These are phyloP conservation scores for Brassica incana DNA, from an alignment of 345 rosid species.

Conservation along the genomic window DNA sequence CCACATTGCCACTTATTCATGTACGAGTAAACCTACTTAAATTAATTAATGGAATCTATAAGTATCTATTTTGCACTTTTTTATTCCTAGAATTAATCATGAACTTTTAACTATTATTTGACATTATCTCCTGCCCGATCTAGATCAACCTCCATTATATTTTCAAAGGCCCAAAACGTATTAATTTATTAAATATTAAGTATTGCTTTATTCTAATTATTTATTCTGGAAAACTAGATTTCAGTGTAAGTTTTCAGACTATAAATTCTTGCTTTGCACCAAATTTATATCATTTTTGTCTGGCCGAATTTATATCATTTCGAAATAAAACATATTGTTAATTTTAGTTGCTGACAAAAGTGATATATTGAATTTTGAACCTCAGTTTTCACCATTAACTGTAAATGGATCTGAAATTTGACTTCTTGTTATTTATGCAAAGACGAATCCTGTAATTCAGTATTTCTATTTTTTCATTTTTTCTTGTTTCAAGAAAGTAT, in stretches of 20 bases:
- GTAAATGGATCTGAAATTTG: background rate
- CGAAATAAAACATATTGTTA: background rate
- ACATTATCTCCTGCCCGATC: background rate
- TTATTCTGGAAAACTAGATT: background rate
- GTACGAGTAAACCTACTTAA: background rate
- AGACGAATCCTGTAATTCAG: background rate
- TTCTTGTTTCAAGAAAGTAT: background rate
- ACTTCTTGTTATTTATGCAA: constrained; percentile 2
- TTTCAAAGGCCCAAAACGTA: background rate
- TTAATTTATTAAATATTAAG: background rate
- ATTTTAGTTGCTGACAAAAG: background rate
- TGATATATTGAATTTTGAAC: constrained; percentile 7
- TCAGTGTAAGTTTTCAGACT: background rate
- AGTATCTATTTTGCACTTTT: background rate
- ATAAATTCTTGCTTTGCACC: background rate
- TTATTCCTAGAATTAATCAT: background rate
- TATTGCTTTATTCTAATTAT: background rate
- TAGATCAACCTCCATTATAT: background rate
- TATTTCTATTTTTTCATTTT: background rate
- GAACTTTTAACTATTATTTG: no score
- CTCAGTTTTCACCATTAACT: background rate
- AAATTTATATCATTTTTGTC: background rate
- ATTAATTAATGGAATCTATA: background rate
- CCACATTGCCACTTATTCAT: constrained; percentile 34
- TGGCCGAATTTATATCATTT: background rate